Percentiles rank a stretch among this genome's conserved stretches.
phyloP scores from a whole-genome alignment of 495 filamentous ascomycete species.

The Aspergillus coremiiformis region DNA sequence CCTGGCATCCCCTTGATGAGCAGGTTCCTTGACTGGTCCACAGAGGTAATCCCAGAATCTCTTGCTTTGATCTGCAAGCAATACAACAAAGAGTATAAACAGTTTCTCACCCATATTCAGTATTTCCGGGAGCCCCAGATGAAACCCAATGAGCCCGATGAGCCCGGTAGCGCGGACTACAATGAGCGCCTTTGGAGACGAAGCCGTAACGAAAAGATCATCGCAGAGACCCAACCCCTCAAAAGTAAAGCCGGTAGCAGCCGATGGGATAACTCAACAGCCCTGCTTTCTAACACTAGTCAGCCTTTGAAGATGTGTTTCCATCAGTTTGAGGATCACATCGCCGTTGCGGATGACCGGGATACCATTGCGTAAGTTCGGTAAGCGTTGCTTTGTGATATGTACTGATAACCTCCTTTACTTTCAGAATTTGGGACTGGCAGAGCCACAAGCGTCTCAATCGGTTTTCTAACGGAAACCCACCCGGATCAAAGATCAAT shows the following conservation, averaged over 20 bases:
- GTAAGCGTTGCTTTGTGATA: not conserved
- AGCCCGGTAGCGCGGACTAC: constrained; percentile 95
- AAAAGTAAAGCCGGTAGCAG: constrained; percentile 78
- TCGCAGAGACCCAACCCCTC: constrained; percentile 83
- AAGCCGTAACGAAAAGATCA: constrained; percentile 85
- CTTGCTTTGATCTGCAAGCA: constrained; percentile 13
- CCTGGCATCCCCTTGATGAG: constrained; percentile 69
- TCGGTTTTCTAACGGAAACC: constrained; percentile 91
- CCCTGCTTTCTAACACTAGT: constrained; percentile 75
- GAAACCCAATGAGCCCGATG: constrained; percentile 90
- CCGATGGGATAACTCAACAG: constrained; percentile 70
- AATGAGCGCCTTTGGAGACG: constrained; percentile 91
- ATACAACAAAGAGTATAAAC: constrained; percentile 9
- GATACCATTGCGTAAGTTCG: constrained; percentile 65
- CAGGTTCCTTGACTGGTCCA: constrained; percentile 88
- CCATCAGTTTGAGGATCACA: constrained; percentile 94
- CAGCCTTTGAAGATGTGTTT: constrained; percentile 91
- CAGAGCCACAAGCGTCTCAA: constrained; percentile 61
- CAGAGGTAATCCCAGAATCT: constrained; percentile 52
- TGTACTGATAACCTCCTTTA: constrained; percentile 20
- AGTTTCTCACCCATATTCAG: constrained; percentile 34
- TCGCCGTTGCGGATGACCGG: constrained; percentile 87
- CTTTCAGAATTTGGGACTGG: constrained; percentile 82
- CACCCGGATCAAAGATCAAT: constrained; percentile 81
- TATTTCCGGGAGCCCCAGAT: constrained; percentile 99